A percentile compares a stretch with the other conserved stretches of the same genome.
These are phyloP conservation scores for Fusarium sp. DNA, from an alignment of 2,329 filamentous ascomycete genomes.

Conservation along the genomic window DNA sequence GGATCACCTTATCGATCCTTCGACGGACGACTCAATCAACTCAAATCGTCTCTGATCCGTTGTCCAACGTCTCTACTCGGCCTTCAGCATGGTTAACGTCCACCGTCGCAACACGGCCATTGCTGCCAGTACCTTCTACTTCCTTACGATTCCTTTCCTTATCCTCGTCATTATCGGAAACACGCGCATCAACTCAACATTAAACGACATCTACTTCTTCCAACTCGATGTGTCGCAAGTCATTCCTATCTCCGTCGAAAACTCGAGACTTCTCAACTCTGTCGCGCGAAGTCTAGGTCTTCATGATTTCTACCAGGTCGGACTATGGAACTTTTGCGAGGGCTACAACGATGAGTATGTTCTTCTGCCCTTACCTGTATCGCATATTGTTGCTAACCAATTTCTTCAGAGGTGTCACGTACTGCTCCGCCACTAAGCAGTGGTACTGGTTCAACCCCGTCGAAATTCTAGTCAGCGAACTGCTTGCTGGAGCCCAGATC, in stretches of 20 bases:
- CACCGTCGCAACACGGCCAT: constrained; percentile 70
- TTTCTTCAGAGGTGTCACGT: constrained; percentile 72
- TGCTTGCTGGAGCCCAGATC: constrained; percentile 85
- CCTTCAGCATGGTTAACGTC: constrained; percentile 39
- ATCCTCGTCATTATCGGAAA: constrained; percentile 84
- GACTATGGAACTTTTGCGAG: constrained; percentile 92
- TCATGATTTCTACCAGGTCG: constrained; percentile 94
- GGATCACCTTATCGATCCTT: background rate
- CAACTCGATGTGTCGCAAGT: constrained; percentile 85
- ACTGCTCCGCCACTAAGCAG: constrained; percentile 75
- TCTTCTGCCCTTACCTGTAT: background rate
- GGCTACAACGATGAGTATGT: constrained; percentile 75
- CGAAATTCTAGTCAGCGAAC: constrained; percentile 79
- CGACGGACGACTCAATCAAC: background rate
- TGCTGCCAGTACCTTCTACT: constrained; percentile 75
- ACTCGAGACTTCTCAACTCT: constrained; percentile 82
- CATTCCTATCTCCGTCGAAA: constrained; percentile 77
- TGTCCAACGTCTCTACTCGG: background rate
- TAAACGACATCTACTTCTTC: constrained; percentile 84
- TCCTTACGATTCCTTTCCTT: constrained; percentile 80
- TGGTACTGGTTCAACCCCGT: constrained; percentile 95
- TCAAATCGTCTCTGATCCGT: background rate
- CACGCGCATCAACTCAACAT: constrained; percentile 69
- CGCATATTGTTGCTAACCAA: constrained; percentile 52
- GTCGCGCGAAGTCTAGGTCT: constrained; percentile 88